Base-by-base conservation (phyloP, 164 flowering plant genomes). In the Vitis cinerea region DNA sequence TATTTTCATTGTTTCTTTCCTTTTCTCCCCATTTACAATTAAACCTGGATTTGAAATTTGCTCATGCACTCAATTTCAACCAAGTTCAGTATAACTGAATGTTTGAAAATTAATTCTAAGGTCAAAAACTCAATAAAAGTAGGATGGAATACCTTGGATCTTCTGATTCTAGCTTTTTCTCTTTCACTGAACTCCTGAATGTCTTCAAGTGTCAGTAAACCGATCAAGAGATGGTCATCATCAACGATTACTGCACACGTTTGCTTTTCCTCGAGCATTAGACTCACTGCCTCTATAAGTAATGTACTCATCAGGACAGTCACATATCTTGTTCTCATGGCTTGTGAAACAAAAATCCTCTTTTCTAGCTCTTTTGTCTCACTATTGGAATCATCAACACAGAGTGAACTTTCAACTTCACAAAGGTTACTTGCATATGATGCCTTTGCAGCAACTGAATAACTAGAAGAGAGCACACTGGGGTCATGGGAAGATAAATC, bases 191-290 rank as follows among this genome's bases (percentile, higher is more conserved):
- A 92, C 48, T 84, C 83, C 73, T 87, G 85, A 77, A 94, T 85
- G 71, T 85, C 91, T 61, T 61, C 81, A 66, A 91, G 90, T 14
- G 94, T 88, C 30, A 93, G 63, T 50, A 87, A 66, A 60, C 94
- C 94, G 15, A 83, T 67, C 52, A 87, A 71, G 61, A 65, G 66
- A 72, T 80, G 78, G 7, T 81, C 73, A 23, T 68, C 61, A 80
- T 92, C 89, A 63, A 86, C 87, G 63, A 94, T 81, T 49, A 92
- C 53, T n/a, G 95, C 97, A 86, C 86, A 92, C 52, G 88, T 78
- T 73, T 92, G 95, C 86, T 87, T 92, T 74, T 85, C 92, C 5
- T 70, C 81, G 31, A 90, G 88, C 99, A 94, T 89, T 66, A 84
- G 86, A 66, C 76, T 67, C 72, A 92, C 79, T 44, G 86, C 90